A percentile compares a stretch with the other conserved stretches of the same genome.
These are phyloP conservation scores for Diaporthe amygdali DNA, from an alignment of 2,329 filamentous ascomycete species.

Conservation along the genomic window DNA sequence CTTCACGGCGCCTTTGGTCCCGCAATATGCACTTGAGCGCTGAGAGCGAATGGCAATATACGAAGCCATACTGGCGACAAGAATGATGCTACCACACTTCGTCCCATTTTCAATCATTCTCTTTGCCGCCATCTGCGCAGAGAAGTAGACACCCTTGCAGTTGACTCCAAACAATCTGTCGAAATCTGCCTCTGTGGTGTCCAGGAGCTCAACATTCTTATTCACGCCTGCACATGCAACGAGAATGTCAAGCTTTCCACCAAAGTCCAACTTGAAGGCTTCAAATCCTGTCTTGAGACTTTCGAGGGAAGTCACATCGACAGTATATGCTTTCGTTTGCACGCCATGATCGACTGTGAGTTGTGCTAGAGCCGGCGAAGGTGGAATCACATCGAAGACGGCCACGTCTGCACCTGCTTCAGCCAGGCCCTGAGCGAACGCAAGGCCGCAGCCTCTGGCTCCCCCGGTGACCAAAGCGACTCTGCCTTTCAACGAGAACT, in stretches of 20 bases:
- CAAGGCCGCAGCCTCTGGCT: slow-evolving; percentile 50
- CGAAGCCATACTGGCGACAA: slow-evolving; percentile 59
- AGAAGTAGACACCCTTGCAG: slow-evolving; percentile 49
- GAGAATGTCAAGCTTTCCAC: slow-evolving; percentile 45
- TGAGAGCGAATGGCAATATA: slow-evolving; percentile 56
- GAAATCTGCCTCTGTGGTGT: slow-evolving; percentile 47
- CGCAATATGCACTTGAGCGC: slow-evolving; percentile 51
- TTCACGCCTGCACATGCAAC: slow-evolving; percentile 52
- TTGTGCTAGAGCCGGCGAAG: slow-evolving; percentile 41
- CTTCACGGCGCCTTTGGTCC: slow-evolving; percentile 51
- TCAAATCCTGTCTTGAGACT: slow-evolving; percentile 37
- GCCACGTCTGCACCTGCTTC: slow-evolving; percentile 52
- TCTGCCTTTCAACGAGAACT: slow-evolving; percentile 56
- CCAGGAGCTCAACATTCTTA: slow-evolving; percentile 47
- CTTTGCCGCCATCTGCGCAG: slow-evolving; percentile 52
- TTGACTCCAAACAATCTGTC: slow-evolving; percentile 48
- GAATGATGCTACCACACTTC: slow-evolving; percentile 55
- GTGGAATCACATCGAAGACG: slow-evolving; percentile 52
- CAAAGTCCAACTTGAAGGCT: slow-evolving; percentile 37
- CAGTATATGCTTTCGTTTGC: slow-evolving; percentile 45
- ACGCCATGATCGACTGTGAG: slow-evolving; percentile 47
- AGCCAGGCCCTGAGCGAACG: slow-evolving; percentile 49
- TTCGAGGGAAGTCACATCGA: slow-evolving; percentile 41
- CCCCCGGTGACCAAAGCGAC: slow-evolving; percentile 52
- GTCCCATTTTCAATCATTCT: slow-evolving; percentile 58